Evolutionary conservation across 2,329 filamentous ascomycete species (phyloP).

Genomic region (Rhynchosporium graminicola): DNA sequence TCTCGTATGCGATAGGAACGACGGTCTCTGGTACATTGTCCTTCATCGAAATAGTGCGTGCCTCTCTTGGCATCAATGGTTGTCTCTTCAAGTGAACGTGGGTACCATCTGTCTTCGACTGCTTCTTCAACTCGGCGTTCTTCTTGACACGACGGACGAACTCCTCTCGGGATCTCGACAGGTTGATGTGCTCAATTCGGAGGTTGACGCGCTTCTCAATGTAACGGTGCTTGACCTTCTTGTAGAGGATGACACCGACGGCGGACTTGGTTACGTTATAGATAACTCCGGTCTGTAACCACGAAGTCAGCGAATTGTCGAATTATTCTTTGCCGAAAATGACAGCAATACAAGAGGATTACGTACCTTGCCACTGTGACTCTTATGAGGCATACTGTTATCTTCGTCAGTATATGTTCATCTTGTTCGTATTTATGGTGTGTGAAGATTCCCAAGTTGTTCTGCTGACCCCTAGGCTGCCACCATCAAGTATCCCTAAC

Average conservation of each 20-base stretch:
- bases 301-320: neutral
- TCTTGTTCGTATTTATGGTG: too few relatives aligned
- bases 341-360: too few relatives aligned
- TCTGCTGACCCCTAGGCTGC: too few relatives aligned
- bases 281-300: constrained; percentile 78
- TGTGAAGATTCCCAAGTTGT: neutral
- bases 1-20: constrained; percentile 93
- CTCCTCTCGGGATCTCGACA: constrained; percentile 93
- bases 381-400: too few relatives aligned
- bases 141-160: constrained; percentile 96
- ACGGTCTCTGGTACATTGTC: constrained; percentile 90
- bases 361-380: too few relatives aligned
- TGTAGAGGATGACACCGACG: constrained; percentile 98
- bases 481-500: neutral
- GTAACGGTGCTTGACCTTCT: constrained; percentile 99
- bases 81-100: constrained; percentile 92
- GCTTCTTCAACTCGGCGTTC: constrained; percentile 88
- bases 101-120: constrained; percentile 88
- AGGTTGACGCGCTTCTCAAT: constrained; percentile 99
- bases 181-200: constrained; percentile 94
- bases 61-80: constrained; percentile 76
- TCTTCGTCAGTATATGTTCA: too few relatives aligned
- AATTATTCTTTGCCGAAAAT: too few relatives aligned
- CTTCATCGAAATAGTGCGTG: constrained; percentile 75
- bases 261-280: constrained; percentile 99